Percentiles rank a stretch among this genome's conserved stretches.
phyloP scores from a whole-genome alignment of 2,329 filamentous ascomycete species.

The Helminthosporium solani region DNA sequence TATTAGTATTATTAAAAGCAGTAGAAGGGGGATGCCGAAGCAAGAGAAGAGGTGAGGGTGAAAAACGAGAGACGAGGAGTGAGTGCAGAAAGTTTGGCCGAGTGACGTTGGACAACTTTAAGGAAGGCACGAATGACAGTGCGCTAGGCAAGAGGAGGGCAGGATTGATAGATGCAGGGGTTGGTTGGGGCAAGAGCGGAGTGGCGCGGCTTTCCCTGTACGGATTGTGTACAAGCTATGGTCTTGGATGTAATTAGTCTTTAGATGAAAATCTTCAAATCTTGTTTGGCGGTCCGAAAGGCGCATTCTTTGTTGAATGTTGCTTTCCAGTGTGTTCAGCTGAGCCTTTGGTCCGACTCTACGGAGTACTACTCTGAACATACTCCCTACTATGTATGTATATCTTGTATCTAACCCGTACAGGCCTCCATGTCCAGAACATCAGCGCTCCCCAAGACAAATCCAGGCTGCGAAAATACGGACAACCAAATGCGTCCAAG shows the following conservation, averaged over 20 bases:
- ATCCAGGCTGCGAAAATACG: too few relatives aligned
- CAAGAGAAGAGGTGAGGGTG: background rate
- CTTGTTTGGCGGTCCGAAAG: background rate
- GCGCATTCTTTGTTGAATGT: background rate
- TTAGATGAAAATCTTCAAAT: too few relatives aligned
- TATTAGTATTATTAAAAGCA: slow-evolving; percentile 11
- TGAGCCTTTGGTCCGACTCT: too few relatives aligned
- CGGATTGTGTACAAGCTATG: too few relatives aligned
- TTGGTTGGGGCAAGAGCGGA: background rate
- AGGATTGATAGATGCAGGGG: slow-evolving; percentile 12
- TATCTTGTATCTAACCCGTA: too few relatives aligned
- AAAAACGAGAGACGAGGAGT: slow-evolving; percentile 10
- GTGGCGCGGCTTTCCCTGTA: slow-evolving; percentile 8
- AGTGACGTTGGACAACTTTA: slow-evolving; percentile 16
- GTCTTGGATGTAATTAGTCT: too few relatives aligned
- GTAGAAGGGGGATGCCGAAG: slow-evolving; percentile 3
- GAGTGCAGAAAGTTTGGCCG: slow-evolving; percentile 2
- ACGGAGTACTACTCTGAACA: too few relatives aligned
- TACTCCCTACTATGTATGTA: too few relatives aligned
- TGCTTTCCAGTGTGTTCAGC: background rate
- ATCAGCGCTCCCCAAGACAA: too few relatives aligned
- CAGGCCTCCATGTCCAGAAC: too few relatives aligned
- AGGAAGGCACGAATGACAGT: slow-evolving; percentile 11
- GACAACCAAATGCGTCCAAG: too few relatives aligned
- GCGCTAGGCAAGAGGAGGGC: slow-evolving; percentile 2